Evolutionary conservation across 148 eudicot genomes (phyloP), one percentile per base, ranked within the genome.

Genomic region (Silene uniflora): DNA sequence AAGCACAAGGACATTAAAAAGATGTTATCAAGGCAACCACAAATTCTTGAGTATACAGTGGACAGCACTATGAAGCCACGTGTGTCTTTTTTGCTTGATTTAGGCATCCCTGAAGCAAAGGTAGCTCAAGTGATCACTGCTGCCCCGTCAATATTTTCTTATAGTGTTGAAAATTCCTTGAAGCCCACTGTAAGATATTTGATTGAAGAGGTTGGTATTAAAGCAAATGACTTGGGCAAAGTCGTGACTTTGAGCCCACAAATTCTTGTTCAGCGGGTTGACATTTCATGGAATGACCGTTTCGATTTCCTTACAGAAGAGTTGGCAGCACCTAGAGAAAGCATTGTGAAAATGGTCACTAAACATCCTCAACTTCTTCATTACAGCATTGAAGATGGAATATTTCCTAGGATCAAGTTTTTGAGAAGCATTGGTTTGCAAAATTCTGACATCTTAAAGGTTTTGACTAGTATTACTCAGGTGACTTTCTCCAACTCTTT

Each of bases 351-450:
- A 84, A 95, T 95, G 98, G 93, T 95, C 75, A 84, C 82, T 0
- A 95, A 92, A 74, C 98, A 95, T 78, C 98, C 98, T 46, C 98
- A 95, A 80, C 87, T 95, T 24, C 97, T 95, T 73, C 98, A 92
- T 76, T 95, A 95, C 85, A 92, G 98, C 84, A 90, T 95, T 68
- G 90, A 90, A 84, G 97, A 86, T 76, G 97, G 97, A 52, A 81
- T 95, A 61, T 85, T 83, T 25, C 98, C 97, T 2, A 84, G 97
- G 74, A 92, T 95, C 75, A 87, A 90, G 61, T 95, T 95, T 85
- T 81, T 95, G 49, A 87, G 98, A 82, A 92, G 97, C 82, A 90
- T 92, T 77, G 98, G 98, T 59, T 82, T 95, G 96, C 73, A 80
- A 56, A 86, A 92, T 82, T 78, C 91, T 25, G 97, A 90, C 22